Conservation (phyloP, 176 grass and related monocot genomes). For the Avena eriantha region DNA sequence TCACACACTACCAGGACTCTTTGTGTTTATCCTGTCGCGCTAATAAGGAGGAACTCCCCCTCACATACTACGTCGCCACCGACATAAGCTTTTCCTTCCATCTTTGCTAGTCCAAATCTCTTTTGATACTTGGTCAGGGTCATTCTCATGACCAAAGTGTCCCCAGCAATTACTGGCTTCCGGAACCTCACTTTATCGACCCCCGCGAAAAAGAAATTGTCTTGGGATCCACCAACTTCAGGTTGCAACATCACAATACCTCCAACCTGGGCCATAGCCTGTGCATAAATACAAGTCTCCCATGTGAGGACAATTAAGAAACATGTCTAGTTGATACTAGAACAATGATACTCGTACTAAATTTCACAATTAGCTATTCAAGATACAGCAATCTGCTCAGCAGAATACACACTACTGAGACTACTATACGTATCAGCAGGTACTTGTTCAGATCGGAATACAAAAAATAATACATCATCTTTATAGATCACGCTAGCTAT, state of each 20-base stretch:
- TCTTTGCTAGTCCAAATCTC: slow-evolving; percentile 90
- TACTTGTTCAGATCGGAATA: neutral
- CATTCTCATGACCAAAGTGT: slow-evolving; percentile 98
- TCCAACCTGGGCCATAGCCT: slow-evolving; percentile 97
- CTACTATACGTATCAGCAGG: neutral
- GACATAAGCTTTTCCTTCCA: slow-evolving; percentile 98
- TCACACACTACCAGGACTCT: neutral
- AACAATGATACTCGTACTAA: neutral
- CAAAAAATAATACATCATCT: neutral
- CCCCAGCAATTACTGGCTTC: slow-evolving; percentile 91
- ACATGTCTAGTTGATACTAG: neutral
- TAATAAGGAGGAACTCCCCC: slow-evolving; percentile 89
- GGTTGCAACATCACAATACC: slow-evolving; percentile 94
- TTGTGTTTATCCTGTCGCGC: slow-evolving; percentile 44
- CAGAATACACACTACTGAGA: neutral
- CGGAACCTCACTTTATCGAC: slow-evolving; percentile 92
- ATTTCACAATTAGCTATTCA: neutral
- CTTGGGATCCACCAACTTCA: slow-evolving; percentile 84
- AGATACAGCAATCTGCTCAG: neutral
- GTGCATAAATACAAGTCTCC: slow-evolving; percentile 35
- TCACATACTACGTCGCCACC: slow-evolving; percentile 88
- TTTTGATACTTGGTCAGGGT: slow-evolving; percentile 89
- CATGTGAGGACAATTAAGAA: neutral
- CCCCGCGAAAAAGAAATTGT: slow-evolving; percentile 95
- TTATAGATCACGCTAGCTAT: neutral